Evolutionary conservation across 208 protist species (phyloP), one percentile per base, ranked within the genome.

Genomic region (Leishmania martiniquensis): DNA sequence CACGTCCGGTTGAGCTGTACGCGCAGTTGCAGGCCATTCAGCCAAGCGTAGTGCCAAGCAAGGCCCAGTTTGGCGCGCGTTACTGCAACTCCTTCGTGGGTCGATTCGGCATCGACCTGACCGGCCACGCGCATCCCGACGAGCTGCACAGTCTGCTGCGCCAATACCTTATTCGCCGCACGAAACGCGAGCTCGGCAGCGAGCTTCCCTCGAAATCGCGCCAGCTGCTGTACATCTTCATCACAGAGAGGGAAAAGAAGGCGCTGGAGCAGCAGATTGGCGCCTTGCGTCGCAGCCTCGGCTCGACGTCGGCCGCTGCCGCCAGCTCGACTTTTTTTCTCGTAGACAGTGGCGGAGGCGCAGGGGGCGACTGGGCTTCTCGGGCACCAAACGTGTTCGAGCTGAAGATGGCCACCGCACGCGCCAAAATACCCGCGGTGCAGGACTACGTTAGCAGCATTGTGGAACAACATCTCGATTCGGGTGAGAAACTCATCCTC

Each of bases 1-100:
- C 94, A 29, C 87, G 97, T 22, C 98, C 98, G 0, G 92, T 98
- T n/a, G 98, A 99, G 82, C 81, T 99, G 12, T 99, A 97, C 89
- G 90, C 94, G 51, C 98, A 99, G 87, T 76, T 99, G 29, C 85
- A 97, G 42, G 84, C 92, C 2, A 89, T 99, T 1, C 76, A 87
- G 44, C 86, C 90, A 17, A 81, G 22, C 17, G 63, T 85, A 3
- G 80, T 91, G 44, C 92, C 92, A 4, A 87, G 91, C 49, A 88
- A 89, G 63, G 82, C 84, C 9, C 90, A 98, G 68, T 99, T 97
- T 81, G 93, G 82, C 22, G 81, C 90, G n/a, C 83, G 98, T 34
- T 99, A 99, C 85, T 99, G 98, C 83, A 96, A 98, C 81, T 87
- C 88, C 0, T 90, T 89, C 73, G 86, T 94, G 34, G 83, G 91